These are phyloP conservation scores for Saccharomyces hybrid DNA, from an alignment of 1,139 yeast genomes.

Conservation along the genomic window DNA sequence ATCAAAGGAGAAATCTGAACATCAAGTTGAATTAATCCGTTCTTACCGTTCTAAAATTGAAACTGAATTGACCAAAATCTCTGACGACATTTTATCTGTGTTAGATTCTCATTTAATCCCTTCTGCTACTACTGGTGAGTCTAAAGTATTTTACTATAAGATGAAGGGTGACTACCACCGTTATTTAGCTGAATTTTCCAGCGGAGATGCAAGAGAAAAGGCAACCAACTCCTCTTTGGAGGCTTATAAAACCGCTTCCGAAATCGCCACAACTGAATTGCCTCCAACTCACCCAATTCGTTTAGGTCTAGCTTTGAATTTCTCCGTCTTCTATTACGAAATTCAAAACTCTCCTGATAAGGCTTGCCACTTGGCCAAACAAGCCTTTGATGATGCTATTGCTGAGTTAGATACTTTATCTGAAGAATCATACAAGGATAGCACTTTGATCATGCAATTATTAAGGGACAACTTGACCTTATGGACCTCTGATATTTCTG, in stretches of 20 bases:
- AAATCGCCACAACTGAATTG: constrained; percentile 91
- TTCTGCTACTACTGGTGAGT: constrained; percentile 92
- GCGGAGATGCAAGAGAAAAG: constrained; percentile 82
- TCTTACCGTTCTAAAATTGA: constrained; percentile 93
- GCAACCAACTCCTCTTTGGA: constrained; percentile 91
- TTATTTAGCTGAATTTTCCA: constrained; percentile 93
- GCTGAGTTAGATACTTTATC: constrained; percentile 96
- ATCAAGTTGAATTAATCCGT: constrained; percentile 81
- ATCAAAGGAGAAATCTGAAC: constrained; percentile 73
- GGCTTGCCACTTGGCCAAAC: constrained; percentile 96
- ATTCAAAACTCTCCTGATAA: constrained; percentile 95
- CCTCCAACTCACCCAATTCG: constrained; percentile 99
- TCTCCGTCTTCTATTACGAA: constrained; percentile 96
- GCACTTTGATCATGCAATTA: constrained; percentile 96
- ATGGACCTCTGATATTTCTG: constrained; percentile 96
- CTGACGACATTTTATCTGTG: constrained; percentile 87
- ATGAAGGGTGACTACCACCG: constrained; percentile 99
- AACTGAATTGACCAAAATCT: constrained; percentile 82
- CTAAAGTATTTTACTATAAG: constrained; percentile 95
- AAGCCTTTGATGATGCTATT: constrained; percentile 97
- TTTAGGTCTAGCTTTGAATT: constrained; percentile 94
- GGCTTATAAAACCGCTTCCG: constrained; percentile 92
- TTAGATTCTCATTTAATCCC: constrained; percentile 85
- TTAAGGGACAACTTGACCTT: constrained; percentile 95
- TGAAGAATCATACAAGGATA: constrained; percentile 96